Conservation (phyloP, 768 basidiomycete species). For the Pulveroboletus sp. region DNA sequence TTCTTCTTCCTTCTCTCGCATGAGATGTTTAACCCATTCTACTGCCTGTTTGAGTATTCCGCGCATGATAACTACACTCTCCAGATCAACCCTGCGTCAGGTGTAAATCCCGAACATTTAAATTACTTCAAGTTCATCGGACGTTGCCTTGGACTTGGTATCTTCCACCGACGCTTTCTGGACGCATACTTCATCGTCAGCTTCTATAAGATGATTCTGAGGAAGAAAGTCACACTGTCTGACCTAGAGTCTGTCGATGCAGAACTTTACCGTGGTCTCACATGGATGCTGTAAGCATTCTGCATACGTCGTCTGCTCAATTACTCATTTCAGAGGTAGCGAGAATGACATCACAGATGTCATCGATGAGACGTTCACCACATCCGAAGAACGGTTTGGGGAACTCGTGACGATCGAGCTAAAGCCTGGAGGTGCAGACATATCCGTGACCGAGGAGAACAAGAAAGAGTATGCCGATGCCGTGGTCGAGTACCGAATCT, state of each 20-base stretch:
- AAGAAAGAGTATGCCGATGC: conserved; percentile 97
- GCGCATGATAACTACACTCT: conserved; percentile 99
- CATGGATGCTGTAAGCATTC: conserved; percentile 91
- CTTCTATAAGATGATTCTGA: conserved; percentile 99
- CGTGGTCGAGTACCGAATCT: conserved; percentile 96
- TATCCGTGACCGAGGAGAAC: conserved; percentile 92
- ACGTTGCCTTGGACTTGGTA: conserved; percentile 88
- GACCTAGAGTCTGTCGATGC: conserved; percentile 97
- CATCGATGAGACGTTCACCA: conserved; percentile 97
- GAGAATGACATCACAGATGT: conserved; percentile 98
- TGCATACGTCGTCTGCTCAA: neutral
- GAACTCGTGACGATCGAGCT: conserved; percentile 97
- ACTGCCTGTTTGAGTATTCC: conserved; percentile 99
- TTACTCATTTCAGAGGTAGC: conserved; percentile 36
- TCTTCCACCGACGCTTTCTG: conserved; percentile 98
- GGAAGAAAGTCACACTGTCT: conserved; percentile 91
- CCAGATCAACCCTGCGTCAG: conserved; percentile 97
- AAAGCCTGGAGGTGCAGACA: conserved; percentile 79
- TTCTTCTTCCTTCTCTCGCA: conserved; percentile 99
- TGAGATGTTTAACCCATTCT: conserved; percentile 99
- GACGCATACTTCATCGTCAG: conserved; percentile 99
- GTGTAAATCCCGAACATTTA: conserved; percentile 97
- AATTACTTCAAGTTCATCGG: conserved; percentile 99
- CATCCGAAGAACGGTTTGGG: conserved; percentile 95
- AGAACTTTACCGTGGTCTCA: conserved; percentile 89